Conservation (phyloP, 1,284 basidiomycete species). For the Puccinia triticina region DNA sequence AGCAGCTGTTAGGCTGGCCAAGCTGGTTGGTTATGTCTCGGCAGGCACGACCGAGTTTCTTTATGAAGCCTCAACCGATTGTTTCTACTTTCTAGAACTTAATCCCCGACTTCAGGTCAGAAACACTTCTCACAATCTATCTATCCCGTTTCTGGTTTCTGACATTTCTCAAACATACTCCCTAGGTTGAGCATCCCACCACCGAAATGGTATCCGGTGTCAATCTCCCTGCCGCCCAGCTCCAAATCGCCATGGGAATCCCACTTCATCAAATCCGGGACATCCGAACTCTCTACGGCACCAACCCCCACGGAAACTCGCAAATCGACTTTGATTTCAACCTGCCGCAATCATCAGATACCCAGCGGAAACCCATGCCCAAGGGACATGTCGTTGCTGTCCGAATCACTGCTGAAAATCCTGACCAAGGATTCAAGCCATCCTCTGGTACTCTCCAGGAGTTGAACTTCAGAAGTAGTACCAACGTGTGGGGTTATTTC, state of each 20-base stretch:
- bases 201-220: conserved; percentile 99
- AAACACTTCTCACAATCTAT: conserved; percentile 65
- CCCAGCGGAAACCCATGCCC: conserved; percentile 91
- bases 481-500: conserved; percentile 99
- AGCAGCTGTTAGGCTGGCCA: conserved; percentile 93
- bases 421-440: conserved; percentile 99
- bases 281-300: conserved; percentile 94
- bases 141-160: not conserved
- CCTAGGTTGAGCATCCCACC: conserved; percentile 68
- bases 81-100: conserved; percentile 96
- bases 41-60: conserved; percentile 88
- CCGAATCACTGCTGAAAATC: conserved; percentile 99
- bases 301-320: conserved; percentile 79
- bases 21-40: conserved; percentile 97
- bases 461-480: conserved; percentile 98
- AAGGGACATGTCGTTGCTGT: conserved; percentile 99
- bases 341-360: conserved; percentile 79
- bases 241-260: conserved; percentile 98
- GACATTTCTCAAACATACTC: not conserved
- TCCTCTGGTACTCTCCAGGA: conserved; percentile 95
- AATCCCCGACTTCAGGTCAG: conserved; percentile 97
- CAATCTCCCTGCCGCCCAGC: conserved; percentile 94
- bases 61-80: conserved; percentile 89
- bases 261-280: conserved; percentile 93
- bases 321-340: conserved; percentile 97